Conservation (phyloP, 192 early-diverging fungal genomes). For the Allomyces macrogynus region DNA sequence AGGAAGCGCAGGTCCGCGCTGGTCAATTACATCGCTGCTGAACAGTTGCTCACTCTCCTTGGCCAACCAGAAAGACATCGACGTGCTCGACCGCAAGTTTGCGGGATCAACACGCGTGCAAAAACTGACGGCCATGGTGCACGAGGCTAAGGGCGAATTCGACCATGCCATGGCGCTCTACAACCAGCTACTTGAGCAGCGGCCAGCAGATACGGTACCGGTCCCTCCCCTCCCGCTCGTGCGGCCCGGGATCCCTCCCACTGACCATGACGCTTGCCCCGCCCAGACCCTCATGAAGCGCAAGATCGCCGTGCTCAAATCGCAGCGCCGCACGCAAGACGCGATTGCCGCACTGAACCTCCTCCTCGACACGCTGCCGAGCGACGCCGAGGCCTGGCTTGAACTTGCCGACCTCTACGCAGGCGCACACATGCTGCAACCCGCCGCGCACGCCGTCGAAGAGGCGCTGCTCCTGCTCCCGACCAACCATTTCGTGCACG, state of each 20-base stretch:
- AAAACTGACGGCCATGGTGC: constrained; percentile 16
- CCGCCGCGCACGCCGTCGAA: constrained; percentile 28
- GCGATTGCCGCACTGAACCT: constrained; percentile 19
- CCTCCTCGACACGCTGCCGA: constrained; percentile 24
- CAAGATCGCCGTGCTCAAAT: not conserved
- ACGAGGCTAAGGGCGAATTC: constrained; percentile 20
- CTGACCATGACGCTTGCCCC: too few species aligned
- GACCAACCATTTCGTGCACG: constrained; percentile 17
- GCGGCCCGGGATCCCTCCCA: too few species aligned
- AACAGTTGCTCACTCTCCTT: not conserved
- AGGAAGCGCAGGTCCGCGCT: too few species aligned
- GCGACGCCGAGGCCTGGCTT: constrained; percentile 32
- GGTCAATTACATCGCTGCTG: too few species aligned
- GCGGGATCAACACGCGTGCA: not conserved
- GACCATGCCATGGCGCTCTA: constrained; percentile 17
- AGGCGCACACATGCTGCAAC: constrained; percentile 16
- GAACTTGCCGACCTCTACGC: constrained; percentile 23
- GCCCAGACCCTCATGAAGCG: not conserved
- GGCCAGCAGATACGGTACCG: too few species aligned
- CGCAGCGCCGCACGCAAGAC: constrained; percentile 4
- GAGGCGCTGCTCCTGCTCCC: constrained; percentile 24
- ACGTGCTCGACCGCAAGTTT: not conserved
- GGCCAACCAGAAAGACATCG: not conserved
- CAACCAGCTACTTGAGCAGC: constrained; percentile 12
- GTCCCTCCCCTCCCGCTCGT: too few species aligned